Evolutionary conservation across 768 basidiomycete genomes (phyloP).

Genomic region (Kwoniella dendrophila): DNA sequence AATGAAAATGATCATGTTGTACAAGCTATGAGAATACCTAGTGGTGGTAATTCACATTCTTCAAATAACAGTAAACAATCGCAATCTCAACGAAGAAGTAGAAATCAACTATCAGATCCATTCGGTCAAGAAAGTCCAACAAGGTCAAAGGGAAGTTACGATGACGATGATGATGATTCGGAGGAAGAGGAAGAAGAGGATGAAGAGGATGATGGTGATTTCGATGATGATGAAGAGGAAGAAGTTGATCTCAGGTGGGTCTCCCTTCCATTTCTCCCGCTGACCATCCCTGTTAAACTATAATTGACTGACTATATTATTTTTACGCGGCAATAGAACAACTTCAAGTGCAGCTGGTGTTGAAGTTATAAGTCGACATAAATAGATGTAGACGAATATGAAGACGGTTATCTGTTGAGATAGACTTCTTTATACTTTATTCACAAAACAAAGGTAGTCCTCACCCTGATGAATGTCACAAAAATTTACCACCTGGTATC

Average conservation of each 20-base stretch:
- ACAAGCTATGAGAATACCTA: constrained; percentile 22
- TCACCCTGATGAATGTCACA: no score
- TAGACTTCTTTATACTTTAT: no score
- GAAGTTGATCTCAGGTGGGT: constrained; percentile 32
- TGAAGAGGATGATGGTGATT: constrained; percentile 34
- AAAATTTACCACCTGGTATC: no score
- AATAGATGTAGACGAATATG: no score
- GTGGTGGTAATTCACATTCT: neutral
- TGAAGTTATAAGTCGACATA: constrained; percentile 51
- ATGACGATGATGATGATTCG: constrained; percentile 31
- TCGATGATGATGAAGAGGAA: constrained; percentile 41
- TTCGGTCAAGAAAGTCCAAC: constrained; percentile 17
- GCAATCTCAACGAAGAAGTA: no score
- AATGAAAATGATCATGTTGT: constrained; percentile 19
- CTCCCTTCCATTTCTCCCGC: neutral
- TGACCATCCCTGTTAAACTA: neutral
- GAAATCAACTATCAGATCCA: constrained; percentile 15
- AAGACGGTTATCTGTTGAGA: no score
- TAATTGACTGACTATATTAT: constrained; percentile 11
- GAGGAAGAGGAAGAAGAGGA: constrained; percentile 38
- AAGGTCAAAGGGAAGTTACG: neutral
- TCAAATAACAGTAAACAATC: neutral
- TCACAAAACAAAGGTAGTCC: no score
- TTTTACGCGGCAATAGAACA: constrained; percentile 40
- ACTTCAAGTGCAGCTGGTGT: constrained; percentile 54